A percentile compares a stretch with the other conserved stretches of the same genome.
Conservation (phyloP, 2,329 filamentous ascomycete genomes). For the Lasiodiplodia hormozganensis region DNA sequence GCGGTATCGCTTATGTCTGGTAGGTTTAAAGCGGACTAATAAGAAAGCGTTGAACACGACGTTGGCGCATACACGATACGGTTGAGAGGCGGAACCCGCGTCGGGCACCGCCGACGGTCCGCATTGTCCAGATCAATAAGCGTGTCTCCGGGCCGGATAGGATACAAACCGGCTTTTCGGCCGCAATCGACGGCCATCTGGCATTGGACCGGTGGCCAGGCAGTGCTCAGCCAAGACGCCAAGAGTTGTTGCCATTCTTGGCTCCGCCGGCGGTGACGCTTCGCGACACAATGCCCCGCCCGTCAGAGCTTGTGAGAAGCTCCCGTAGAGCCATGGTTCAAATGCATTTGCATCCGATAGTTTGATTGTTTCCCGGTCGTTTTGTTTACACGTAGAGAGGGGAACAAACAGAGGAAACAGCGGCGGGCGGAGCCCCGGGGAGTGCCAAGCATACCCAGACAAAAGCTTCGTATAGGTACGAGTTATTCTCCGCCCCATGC, state of each 20-base stretch:
- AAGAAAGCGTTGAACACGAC: background rate
- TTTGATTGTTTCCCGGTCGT: background rate
- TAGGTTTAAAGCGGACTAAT: background rate
- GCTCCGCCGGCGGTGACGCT: background rate
- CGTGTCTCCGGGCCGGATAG: too few species aligned
- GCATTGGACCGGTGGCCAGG: background rate
- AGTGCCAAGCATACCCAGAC: background rate
- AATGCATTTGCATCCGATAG: background rate
- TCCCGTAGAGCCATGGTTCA: background rate
- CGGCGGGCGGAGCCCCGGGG: background rate
- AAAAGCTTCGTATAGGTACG: background rate
- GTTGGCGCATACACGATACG: background rate
- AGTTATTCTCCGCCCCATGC: background rate
- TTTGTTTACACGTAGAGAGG: background rate
- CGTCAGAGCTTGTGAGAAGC: background rate
- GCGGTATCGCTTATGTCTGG: background rate
- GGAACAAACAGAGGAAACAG: background rate
- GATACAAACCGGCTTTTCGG: background rate
- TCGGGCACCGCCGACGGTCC: background rate
- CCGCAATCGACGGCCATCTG: background rate
- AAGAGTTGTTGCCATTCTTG: background rate
- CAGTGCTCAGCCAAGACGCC: background rate
- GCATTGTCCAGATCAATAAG: background rate
- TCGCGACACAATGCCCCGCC: accelerated
- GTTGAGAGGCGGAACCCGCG: background rate